Conservation (phyloP, 345 rosid genomes). For the Pseudoturritis turrita region DNA sequence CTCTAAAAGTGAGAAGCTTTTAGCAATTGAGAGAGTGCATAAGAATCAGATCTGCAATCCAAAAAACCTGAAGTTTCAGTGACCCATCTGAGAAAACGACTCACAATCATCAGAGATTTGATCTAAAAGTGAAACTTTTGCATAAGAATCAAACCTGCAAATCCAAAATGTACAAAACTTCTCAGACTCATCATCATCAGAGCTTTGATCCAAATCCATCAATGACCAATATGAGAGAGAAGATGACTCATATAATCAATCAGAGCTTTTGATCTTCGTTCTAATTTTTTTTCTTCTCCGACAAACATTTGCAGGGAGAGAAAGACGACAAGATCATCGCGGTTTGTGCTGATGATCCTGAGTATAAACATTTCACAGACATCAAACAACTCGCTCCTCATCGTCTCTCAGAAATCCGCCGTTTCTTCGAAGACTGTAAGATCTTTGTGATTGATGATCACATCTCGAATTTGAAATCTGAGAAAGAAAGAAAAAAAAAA, state of each 20-base stretch:
- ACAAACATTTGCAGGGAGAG: constrained; percentile 95
- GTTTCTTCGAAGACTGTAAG: constrained; percentile 97
- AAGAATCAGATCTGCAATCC: too few species aligned
- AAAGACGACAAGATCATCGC: constrained; percentile 98
- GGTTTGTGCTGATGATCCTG: constrained; percentile 97
- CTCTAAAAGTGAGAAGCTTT: neutral
- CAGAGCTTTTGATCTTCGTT: neutral
- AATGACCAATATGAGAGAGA: too few species aligned
- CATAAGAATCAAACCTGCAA: too few species aligned
- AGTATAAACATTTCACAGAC: constrained; percentile 81
- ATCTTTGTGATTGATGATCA: constrained; percentile 16
- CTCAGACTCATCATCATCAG: neutral
- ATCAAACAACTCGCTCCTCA: constrained; percentile 93
- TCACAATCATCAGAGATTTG: too few species aligned
- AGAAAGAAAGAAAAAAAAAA: too few species aligned
- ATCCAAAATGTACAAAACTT: too few species aligned
- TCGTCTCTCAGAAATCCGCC: constrained; percentile 88
- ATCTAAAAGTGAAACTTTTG: too few species aligned
- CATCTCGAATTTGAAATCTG: neutral
- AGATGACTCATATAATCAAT: too few species aligned
- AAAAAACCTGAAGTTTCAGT: neutral
- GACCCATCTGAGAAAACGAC: too few species aligned
- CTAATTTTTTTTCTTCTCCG: neutral
- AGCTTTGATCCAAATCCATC: too few species aligned
- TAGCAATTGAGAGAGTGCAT: too few species aligned